Percentiles rank a stretch among this genome's conserved stretches.
phyloP scores from a whole-genome alignment of 176 grass and related monocot species.

The Alloteropsis semialata region DNA sequence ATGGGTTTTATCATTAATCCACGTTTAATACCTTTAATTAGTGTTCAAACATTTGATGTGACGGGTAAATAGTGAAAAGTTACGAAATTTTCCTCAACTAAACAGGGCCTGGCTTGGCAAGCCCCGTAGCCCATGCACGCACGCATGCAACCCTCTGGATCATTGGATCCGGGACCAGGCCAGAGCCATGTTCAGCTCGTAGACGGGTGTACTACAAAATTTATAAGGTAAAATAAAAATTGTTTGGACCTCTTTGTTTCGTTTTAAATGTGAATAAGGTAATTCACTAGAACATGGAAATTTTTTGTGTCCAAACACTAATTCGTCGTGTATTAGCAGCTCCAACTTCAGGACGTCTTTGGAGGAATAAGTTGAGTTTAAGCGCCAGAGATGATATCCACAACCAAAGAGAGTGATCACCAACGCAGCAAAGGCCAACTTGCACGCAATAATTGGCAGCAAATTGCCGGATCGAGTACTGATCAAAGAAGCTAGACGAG shows the following conservation, averaged over 20 bases:
- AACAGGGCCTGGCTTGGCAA: no score
- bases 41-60: no score
- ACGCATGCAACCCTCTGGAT: not conserved
- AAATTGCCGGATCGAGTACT: conserved; percentile 52
- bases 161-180: not conserved
- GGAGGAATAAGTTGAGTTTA: not conserved
- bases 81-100: no score
- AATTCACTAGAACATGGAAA: no score
- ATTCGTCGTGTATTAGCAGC: no score
- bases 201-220: not conserved
- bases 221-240: not conserved
- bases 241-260: not conserved
- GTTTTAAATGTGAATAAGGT: not conserved
- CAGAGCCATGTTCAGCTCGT: not conserved
- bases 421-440: not conserved
- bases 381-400: not conserved
- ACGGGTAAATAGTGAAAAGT: no score
- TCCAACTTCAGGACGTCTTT: no score
- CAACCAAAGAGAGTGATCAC: not conserved
- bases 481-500: no score
- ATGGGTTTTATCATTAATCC: no score
- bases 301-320: no score
- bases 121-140: not conserved
- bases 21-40: no score
- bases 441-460: not conserved